phyloP scores from a whole-genome alignment of 169 alveolate species.

The Eimeria falciformis region DNA sequence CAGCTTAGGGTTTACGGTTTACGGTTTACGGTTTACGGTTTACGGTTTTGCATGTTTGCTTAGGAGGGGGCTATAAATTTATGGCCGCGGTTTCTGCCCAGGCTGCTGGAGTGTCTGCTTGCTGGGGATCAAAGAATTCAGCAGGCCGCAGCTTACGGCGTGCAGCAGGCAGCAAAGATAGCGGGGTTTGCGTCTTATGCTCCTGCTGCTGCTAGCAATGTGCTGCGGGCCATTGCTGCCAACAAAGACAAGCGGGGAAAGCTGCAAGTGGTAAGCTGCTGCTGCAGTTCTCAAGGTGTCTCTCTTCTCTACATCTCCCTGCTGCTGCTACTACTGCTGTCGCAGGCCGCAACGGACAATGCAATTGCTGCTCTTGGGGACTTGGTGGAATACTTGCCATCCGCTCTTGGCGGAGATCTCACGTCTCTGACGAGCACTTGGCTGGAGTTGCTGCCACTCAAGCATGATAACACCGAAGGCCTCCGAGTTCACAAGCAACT shows the following conservation, averaged over 20 bases:
- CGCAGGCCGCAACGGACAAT: conserved; percentile 89
- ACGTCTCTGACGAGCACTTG: conserved; percentile 2
- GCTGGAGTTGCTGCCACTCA: conserved; percentile 84
- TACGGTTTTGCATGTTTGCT: background rate
- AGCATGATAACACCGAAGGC: conserved; percentile 90
- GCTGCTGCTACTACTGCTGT: conserved; percentile 80
- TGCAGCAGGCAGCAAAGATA: conserved; percentile 81
- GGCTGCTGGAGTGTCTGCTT: conserved; percentile 40
- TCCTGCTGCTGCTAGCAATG: background rate
- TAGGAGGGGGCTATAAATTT: conserved; percentile 13
- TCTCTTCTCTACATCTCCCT: background rate
- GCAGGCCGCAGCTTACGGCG: conserved; percentile 90
- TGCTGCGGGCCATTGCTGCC: background rate
- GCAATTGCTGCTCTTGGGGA: conserved; percentile 92
- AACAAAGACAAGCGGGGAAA: conserved; percentile 11
- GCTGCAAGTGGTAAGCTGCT: background rate
- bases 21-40: background rate
- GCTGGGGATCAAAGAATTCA: conserved; percentile 82
- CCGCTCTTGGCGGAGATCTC: conserved; percentile 80
- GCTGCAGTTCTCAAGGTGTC: background rate
- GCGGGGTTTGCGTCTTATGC: background rate
- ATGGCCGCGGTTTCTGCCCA: conserved; percentile 65
- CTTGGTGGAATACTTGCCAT: conserved; percentile 83
- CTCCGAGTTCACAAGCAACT: conserved; percentile 87
- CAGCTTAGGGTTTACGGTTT: background rate